These are phyloP conservation scores for Begonia fuchsioides DNA, from an alignment of 306 rosid species.

Conservation along the genomic window DNA sequence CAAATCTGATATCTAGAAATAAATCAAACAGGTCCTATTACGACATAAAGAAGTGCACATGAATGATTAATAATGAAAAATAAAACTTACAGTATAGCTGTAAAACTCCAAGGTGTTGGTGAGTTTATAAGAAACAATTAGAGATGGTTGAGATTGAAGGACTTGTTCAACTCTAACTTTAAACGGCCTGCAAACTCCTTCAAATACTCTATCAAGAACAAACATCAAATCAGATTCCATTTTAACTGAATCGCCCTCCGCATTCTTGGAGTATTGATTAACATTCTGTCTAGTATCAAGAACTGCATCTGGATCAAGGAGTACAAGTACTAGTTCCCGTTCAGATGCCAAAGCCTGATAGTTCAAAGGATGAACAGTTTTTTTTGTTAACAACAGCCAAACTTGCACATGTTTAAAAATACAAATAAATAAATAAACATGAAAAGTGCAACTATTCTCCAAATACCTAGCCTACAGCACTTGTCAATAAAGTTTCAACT, in stretches of 20 bases:
- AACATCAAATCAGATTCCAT: slow-evolving; percentile 60
- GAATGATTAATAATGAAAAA: background rate
- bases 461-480: no score
- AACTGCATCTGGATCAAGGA: slow-evolving; percentile 73
- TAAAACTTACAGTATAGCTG: slow-evolving; percentile 72
- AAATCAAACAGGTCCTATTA: slow-evolving; percentile 9
- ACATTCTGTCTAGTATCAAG: slow-evolving; percentile 42
- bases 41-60: background rate
- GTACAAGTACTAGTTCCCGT: slow-evolving; percentile 68
- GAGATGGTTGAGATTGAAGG: slow-evolving; percentile 88
- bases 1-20: slow-evolving; percentile 67
- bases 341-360: slow-evolving; percentile 92
- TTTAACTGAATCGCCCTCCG: slow-evolving; percentile 43
- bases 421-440: no score
- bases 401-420: no score
- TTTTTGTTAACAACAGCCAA: no score
- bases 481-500: no score
- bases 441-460: no score
- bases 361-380: slow-evolving; percentile 5
- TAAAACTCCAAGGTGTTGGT: slow-evolving; percentile 84
- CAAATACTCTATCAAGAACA: slow-evolving; percentile 95
- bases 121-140: slow-evolving; percentile 80
- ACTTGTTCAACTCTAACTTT: slow-evolving; percentile 98
- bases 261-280: slow-evolving; percentile 33
- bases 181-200: slow-evolving; percentile 98